Percentiles rank a stretch among this genome's conserved stretches.
Conservation (phyloP, 148 eudicot species). For the Rhododendron griersonianum region DNA sequence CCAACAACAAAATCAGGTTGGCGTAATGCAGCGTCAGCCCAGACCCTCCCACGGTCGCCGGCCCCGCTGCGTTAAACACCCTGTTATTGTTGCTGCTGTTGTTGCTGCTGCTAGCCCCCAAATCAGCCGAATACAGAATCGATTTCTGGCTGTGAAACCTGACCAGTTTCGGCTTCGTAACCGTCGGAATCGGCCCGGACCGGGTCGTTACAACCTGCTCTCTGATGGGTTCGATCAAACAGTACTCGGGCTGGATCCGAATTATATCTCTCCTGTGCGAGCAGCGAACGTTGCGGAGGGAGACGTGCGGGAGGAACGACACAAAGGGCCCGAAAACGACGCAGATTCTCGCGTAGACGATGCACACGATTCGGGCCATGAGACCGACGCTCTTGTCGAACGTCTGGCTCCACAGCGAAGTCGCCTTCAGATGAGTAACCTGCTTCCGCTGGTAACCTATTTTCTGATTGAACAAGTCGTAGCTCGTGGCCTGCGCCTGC, state of each 20-base stretch:
- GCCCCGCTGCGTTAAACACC: slow-evolving; percentile 63
- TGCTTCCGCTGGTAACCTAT: slow-evolving; percentile 47
- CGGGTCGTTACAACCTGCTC: slow-evolving; percentile 3
- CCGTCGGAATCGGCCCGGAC: slow-evolving; percentile 23
- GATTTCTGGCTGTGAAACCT: slow-evolving; percentile 54
- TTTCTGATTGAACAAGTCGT: slow-evolving; percentile 46
- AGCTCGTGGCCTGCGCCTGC: slow-evolving; percentile 19
- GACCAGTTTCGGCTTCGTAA: slow-evolving; percentile 26
- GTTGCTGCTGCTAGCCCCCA: not conserved
- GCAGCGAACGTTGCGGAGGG: not conserved
- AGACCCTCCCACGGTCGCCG: slow-evolving; percentile 66
- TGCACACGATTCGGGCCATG: slow-evolving; percentile 48
- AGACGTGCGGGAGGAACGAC: slow-evolving; percentile 16
- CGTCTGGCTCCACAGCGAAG: slow-evolving; percentile 59
- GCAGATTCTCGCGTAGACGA: slow-evolving; percentile 51
- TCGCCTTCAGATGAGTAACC: slow-evolving; percentile 46
- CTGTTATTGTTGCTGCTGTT: slow-evolving; percentile 15
- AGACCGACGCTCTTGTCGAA: slow-evolving; percentile 51
- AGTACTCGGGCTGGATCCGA: slow-evolving; percentile 8
- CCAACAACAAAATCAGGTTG: slow-evolving; percentile 48
- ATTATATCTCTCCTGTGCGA: not conserved
- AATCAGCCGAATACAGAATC: slow-evolving; percentile 10
- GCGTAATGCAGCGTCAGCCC: slow-evolving; percentile 69
- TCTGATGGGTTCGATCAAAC: slow-evolving; percentile 2
- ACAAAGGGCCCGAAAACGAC: slow-evolving; percentile 47